These are phyloP conservation scores for Fusarium chlamydosporum DNA, from an alignment of 2,329 filamentous ascomycete genomes.

Conservation along the genomic window DNA sequence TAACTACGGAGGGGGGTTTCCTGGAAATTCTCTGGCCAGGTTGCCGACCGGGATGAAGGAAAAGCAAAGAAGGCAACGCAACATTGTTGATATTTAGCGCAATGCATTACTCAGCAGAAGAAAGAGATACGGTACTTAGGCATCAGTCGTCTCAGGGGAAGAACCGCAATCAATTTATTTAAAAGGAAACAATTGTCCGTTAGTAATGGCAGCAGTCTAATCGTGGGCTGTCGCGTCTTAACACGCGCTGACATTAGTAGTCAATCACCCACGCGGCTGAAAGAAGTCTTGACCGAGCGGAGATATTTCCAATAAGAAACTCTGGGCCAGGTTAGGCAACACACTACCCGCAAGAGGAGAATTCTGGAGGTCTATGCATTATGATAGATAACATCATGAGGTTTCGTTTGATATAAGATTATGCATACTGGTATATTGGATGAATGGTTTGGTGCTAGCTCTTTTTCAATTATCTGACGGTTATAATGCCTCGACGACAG, in stretches of 20 bases:
- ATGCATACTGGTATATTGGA: slow-evolving; percentile 2
- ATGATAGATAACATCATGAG: slow-evolving; percentile 28
- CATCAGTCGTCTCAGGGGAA: slow-evolving; percentile 6
- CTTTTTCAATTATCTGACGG: slow-evolving; percentile 1
- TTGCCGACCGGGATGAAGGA: slow-evolving; percentile 31
- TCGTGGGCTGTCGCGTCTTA: slow-evolving; percentile 7
- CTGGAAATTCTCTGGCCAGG: slow-evolving; percentile 23
- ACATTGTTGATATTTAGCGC: slow-evolving; percentile 9
- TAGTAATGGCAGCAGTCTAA: slow-evolving; percentile 9
- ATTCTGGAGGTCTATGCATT: not conserved
- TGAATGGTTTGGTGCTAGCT: slow-evolving; percentile 1
- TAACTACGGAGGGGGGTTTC: slow-evolving; percentile 31
- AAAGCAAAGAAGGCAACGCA: slow-evolving; percentile 27
- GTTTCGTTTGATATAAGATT: not conserved
- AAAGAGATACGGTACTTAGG: slow-evolving; percentile 19
- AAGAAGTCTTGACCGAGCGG: slow-evolving; percentile 34
- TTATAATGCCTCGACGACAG: slow-evolving; percentile 16
- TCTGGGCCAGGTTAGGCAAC: slow-evolving; percentile 17
- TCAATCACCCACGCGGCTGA: slow-evolving; percentile 21
- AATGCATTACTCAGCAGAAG: slow-evolving; percentile 16
- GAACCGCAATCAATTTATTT: slow-evolving; percentile 24
- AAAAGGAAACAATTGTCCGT: slow-evolving; percentile 33
- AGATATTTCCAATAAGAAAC: slow-evolving; percentile 39
- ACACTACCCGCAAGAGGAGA: slow-evolving; percentile 8
- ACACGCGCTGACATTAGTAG: slow-evolving; percentile 20